phyloP scores from a whole-genome alignment of 108 stramenopile genomes.

The Skeletonema tropicum region DNA sequence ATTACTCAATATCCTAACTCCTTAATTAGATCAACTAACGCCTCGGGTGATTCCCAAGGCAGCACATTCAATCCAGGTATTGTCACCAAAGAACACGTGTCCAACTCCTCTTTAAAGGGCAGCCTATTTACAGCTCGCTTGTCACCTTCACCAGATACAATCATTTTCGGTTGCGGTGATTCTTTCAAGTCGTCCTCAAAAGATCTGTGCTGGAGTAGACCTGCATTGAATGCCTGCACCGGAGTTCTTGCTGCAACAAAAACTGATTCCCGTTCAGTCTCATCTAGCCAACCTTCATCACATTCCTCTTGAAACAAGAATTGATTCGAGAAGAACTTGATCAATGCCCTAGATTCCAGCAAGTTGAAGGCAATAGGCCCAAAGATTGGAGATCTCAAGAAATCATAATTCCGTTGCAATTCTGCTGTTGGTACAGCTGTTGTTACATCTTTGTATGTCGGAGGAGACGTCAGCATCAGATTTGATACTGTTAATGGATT shows the following conservation, averaged over 20 bases:
- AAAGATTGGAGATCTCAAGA: slow-evolving; percentile 51
- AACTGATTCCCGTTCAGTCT: slow-evolving; percentile 27
- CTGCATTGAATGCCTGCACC: slow-evolving; percentile 71
- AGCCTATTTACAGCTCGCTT: slow-evolving; percentile 34
- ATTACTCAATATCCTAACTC: slow-evolving; percentile 5
- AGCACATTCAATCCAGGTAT: slow-evolving; percentile 62
- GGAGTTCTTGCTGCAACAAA: slow-evolving; percentile 54
- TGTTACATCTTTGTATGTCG: slow-evolving; percentile 60
- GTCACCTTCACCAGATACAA: slow-evolving; percentile 62
- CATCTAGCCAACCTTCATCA: slow-evolving; percentile 65
- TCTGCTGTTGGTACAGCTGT: slow-evolving; percentile 55
- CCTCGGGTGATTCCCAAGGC: slow-evolving; percentile 61
- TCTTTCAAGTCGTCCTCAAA: slow-evolving; percentile 57
- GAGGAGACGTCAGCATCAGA: slow-evolving; percentile 66
- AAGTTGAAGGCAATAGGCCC: slow-evolving; percentile 58
- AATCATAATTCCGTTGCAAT: slow-evolving; percentile 61
- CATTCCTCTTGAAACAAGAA: slow-evolving; percentile 61
- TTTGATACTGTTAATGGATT: slow-evolving; percentile 46
- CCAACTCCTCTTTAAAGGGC: slow-evolving; percentile 42
- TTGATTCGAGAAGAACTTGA: slow-evolving; percentile 67
- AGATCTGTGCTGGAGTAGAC: slow-evolving; percentile 57
- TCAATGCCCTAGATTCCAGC: slow-evolving; percentile 55
- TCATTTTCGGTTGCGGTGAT: slow-evolving; percentile 48
- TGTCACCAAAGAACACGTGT: slow-evolving; percentile 38
- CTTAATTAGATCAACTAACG: slow-evolving; percentile 21